Conservation (phyloP, 768 basidiomycete species). For the Russula sp. region DNA sequence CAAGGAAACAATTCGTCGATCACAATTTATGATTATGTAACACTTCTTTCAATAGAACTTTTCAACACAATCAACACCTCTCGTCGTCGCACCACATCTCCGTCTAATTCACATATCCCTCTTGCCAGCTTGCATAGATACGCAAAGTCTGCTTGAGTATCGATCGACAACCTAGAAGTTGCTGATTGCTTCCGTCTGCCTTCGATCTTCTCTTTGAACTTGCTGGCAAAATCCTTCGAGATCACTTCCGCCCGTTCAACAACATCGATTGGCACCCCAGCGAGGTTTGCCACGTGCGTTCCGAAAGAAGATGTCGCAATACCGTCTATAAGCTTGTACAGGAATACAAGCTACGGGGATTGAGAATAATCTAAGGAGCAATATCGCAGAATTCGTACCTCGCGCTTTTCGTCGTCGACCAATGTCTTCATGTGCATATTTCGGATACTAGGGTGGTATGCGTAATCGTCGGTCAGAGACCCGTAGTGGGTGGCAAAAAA, state of each 20-base stretch:
- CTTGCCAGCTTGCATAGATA: slow-evolving; percentile 66
- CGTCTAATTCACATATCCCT: slow-evolving; percentile 51
- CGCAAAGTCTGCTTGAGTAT: slow-evolving; percentile 86
- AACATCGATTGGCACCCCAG: slow-evolving; percentile 82
- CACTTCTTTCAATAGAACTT: slow-evolving; percentile 35
- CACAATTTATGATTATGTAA: slow-evolving; percentile 30
- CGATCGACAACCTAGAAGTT: slow-evolving; percentile 64
- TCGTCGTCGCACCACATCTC: slow-evolving; percentile 50
- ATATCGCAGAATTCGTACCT: slow-evolving; percentile 46
- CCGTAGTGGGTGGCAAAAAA: slow-evolving; percentile 99
- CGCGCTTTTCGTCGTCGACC: slow-evolving; percentile 88
- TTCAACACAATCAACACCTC: slow-evolving; percentile 58
- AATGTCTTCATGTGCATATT: slow-evolving; percentile 96
- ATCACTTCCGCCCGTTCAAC: slow-evolving; percentile 86
- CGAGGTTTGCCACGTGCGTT: slow-evolving; percentile 92
- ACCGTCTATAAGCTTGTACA: slow-evolving; percentile 90
- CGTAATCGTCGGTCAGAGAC: slow-evolving; percentile 90
- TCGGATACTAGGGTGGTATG: slow-evolving; percentile 86
- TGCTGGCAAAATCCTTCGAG: slow-evolving; percentile 79
- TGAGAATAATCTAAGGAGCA: background rate
- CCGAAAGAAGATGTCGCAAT: slow-evolving; percentile 88
- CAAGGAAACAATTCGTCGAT: slow-evolving; percentile 16
- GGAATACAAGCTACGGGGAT: slow-evolving; percentile 72
- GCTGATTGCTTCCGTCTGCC: slow-evolving; percentile 54
- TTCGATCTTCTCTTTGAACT: slow-evolving; percentile 81